Base-by-base conservation (phyloP, 2,329 filamentous ascomycete species). In the Uncinocarpus reesii region DNA sequence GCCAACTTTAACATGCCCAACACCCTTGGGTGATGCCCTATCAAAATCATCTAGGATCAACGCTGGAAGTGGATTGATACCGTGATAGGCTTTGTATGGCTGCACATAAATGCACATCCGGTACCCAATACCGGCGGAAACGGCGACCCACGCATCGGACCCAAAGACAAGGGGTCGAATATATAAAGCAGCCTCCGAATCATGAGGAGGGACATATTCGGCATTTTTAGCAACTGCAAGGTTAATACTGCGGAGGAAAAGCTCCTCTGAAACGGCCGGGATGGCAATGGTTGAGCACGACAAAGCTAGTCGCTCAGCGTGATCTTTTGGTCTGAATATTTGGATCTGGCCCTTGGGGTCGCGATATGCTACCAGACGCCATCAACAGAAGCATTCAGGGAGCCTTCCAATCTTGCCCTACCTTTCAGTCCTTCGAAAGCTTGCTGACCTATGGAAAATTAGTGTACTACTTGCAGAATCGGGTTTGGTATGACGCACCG, bases 381-480 rank as follows among this genome's bases (percentile, higher is more conserved):
- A 29, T 21, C 4, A 23, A 37, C 11, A 21, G n/a, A 13, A 26
- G 32, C 18, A 26, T 4, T 28, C 26, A 28, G 6, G 26, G 26
- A 28, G 11, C 6, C 6, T 28, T 28, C 26, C 24, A 13, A 3
- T 20, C 4, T 11, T 18, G 3, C 8, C 35, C 11, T 50, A 55
- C 55, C 55, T 51, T 76, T 76, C 57, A 76, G 63, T 13, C 74
- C 73, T 58, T 77, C 74, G 60, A 74, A 77, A 58, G 71, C 75
- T 59, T 76, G 73, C 60, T 75, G 73, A 13, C 55, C 70, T 46
- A 35, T 32, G 21, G 23, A 45, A 36, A 13, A 28, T 31, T n/a
- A 34, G 29, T 35, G n/a, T n/a, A n/a, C n/a, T n/a, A n/a, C n/a
- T n/a, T n/a, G n/a, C 24, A 35, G 6, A 11, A 15, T n/a, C 21